Conservation (phyloP, 441 rosid genomes). For the Erodium trifolium region DNA sequence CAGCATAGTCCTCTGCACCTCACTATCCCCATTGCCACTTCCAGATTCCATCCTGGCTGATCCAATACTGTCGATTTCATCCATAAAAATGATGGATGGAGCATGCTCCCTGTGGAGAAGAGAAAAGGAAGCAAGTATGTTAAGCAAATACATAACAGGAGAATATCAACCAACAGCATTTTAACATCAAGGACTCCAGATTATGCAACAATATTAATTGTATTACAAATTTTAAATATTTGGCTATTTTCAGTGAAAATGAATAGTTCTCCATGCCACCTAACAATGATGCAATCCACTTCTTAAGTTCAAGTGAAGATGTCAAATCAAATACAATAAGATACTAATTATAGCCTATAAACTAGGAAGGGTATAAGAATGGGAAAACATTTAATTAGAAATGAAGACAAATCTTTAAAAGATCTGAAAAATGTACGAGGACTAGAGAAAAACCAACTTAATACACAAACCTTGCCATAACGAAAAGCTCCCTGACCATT, state of each 20-base stretch:
- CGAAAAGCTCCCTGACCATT: constrained; percentile 97
- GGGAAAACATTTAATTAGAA: neutral
- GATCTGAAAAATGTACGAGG: neutral
- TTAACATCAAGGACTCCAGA: neutral
- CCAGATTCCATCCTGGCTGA: constrained; percentile 97
- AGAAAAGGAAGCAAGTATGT: neutral
- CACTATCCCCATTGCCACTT: constrained; percentile 91
- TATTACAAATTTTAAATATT: neutral
- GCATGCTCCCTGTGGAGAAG: constrained; percentile 65
- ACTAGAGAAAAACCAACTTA: neutral
- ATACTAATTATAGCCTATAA: neutral
- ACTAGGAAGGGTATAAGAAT: neutral
- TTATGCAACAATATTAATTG: neutral
- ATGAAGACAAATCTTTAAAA: neutral
- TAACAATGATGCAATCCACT: constrained; percentile 1
- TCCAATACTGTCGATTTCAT: constrained; percentile 89
- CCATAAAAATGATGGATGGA: constrained; percentile 94
- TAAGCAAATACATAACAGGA: neutral
- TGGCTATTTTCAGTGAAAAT: neutral
- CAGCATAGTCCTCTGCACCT: constrained; percentile 89
- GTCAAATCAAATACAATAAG: neutral
- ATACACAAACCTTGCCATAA: constrained; percentile 82
- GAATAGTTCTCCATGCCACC: neutral
- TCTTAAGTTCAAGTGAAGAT: neutral
- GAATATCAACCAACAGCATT: neutral